Percentiles rank a stretch among this genome's conserved stretches.
Conservation (phyloP, 768 basidiomycete species). For the Obba rivulosa region DNA sequence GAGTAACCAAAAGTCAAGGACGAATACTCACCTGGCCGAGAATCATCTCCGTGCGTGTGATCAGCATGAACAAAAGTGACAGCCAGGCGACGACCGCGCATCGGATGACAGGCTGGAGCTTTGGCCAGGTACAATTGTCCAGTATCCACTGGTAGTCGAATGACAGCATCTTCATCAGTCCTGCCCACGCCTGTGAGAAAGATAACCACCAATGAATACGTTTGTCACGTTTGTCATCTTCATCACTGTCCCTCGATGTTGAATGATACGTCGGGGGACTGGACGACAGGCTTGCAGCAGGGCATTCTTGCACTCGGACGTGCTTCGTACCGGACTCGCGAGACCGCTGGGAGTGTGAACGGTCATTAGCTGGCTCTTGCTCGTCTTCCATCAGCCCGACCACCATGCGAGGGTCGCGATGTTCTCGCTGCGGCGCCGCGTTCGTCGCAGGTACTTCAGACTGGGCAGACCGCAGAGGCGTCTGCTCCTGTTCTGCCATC, state of each 20-base stretch:
- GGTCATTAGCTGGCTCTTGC: background rate
- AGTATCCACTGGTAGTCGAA: conserved; percentile 47
- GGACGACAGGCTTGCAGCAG: conserved; percentile 1
- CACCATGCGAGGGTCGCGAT: conserved; percentile 24
- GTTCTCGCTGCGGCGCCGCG: background rate
- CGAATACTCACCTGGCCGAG: conserved; percentile 51
- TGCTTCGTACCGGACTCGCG: background rate
- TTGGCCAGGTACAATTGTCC: conserved; percentile 50
- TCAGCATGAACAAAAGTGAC: conserved; percentile 51
- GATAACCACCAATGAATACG: background rate
- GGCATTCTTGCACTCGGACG: background rate
- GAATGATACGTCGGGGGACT: background rate
- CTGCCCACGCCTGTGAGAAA: background rate
- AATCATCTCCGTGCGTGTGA: conserved; percentile 39
- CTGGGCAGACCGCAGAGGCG: too few relatives aligned
- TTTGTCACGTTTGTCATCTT: conserved; percentile 1
- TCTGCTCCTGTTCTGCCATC: too few relatives aligned
- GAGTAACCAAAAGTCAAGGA: background rate
- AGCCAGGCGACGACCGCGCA: conserved; percentile 61
- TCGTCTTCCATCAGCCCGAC: conserved; percentile 18
- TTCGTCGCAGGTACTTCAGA: too few relatives aligned
- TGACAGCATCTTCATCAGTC: conserved; percentile 19
- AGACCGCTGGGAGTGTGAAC: background rate
- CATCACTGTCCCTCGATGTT: background rate
- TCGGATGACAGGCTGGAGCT: conserved; percentile 59